Evolutionary conservation across 2,329 filamentous ascomycete species (phyloP).

Genomic region (Alternaria arbusti): DNA sequence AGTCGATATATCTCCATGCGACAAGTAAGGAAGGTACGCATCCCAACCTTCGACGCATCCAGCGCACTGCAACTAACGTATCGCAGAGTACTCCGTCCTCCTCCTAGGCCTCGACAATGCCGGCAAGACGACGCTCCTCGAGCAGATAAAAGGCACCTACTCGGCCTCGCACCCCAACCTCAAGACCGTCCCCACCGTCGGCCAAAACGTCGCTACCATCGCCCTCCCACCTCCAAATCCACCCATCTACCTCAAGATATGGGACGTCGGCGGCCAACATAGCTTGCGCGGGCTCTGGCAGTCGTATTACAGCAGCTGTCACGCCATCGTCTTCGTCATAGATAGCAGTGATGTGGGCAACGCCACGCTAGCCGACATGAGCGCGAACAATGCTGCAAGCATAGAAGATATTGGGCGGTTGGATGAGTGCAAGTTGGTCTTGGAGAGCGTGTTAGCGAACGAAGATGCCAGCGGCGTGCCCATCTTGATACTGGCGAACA

Average conservation of each 20-base stretch:
- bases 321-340: constrained; percentile 97
- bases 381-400: constrained; percentile 38
- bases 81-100: constrained; percentile 90
- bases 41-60: not conserved
- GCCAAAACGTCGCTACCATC: constrained; percentile 94
- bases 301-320: constrained; percentile 90
- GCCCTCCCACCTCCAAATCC: constrained; percentile 65
- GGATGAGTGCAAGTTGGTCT: constrained; percentile 85
- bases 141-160: constrained; percentile 92
- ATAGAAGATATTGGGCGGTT: constrained; percentile 63
- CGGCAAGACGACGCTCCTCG: constrained; percentile 96
- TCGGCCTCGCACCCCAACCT: constrained; percentile 69
- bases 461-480: constrained; percentile 91
- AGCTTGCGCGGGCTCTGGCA: constrained; percentile 91
- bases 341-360: constrained; percentile 94
- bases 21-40: constrained; percentile 89
- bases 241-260: constrained; percentile 97
- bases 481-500: constrained; percentile 90
- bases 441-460: constrained; percentile 88
- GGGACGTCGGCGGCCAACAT: constrained; percentile 96
- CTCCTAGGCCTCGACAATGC: constrained; percentile 97
- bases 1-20: constrained; percentile 91
- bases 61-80: constrained; percentile 6
- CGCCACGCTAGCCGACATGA: constrained; percentile 67
- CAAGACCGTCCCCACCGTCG: constrained; percentile 94